These are phyloP conservation scores for Zymoseptoria ardabiliae DNA, from an alignment of 2,329 filamentous ascomycete genomes.

Conservation along the genomic window DNA sequence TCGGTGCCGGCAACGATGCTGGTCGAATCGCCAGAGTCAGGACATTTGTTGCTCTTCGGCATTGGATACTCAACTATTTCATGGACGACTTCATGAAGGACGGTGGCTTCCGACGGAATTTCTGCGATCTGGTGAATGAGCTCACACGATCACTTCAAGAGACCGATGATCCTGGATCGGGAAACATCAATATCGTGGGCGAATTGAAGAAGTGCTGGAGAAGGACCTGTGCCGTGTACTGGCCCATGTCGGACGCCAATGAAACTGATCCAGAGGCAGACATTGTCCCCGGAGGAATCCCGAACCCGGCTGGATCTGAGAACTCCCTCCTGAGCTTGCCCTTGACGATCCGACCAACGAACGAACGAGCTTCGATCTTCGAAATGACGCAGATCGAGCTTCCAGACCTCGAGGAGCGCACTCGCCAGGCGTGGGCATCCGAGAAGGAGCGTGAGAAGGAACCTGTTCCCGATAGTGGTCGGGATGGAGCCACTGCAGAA, in stretches of 20 bases:
- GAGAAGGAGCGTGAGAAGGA: neutral
- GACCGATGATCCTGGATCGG: conserved; percentile 47
- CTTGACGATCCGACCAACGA: conserved; percentile 17
- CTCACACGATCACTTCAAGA: conserved; percentile 47
- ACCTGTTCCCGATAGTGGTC: neutral
- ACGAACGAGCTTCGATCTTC: conserved; percentile 16
- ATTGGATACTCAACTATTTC: conserved; percentile 98
- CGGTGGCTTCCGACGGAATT: conserved; percentile 63
- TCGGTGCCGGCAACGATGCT: conserved; percentile 69
- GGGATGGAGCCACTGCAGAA: neutral
- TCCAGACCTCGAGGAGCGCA: conserved; percentile 5
- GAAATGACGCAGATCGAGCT: conserved; percentile 19
- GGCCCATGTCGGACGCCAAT: conserved; percentile 65
- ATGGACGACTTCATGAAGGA: conserved; percentile 83
- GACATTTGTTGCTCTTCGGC: conserved; percentile 87
- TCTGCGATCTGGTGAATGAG: conserved; percentile 72
- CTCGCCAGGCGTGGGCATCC: neutral
- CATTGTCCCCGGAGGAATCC: conserved; percentile 65
- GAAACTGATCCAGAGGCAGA: conserved; percentile 51
- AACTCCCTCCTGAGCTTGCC: conserved; percentile 12
- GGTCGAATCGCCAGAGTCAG: conserved; percentile 92
- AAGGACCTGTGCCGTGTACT: conserved; percentile 79
- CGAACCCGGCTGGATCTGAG: conserved; percentile 9
- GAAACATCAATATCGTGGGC: conserved; percentile 76
- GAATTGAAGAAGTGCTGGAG: conserved; percentile 98